phyloP scores from a whole-genome alignment of 2,329 filamentous ascomycete genomes.

The Penicillium expansum region DNA sequence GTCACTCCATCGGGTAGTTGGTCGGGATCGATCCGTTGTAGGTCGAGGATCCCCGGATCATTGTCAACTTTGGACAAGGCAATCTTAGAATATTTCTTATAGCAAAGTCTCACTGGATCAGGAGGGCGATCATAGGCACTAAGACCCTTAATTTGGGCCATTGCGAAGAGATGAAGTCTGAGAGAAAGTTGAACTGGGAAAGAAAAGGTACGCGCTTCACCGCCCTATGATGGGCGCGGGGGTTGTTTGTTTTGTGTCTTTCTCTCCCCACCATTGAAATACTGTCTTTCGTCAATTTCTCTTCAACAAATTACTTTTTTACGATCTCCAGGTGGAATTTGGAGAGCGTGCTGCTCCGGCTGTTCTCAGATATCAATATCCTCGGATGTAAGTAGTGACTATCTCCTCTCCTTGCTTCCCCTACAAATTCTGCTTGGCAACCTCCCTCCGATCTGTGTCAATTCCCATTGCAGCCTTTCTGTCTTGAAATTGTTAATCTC shows the following conservation, averaged over 20 bases:
- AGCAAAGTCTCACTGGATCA: constrained; percentile 64
- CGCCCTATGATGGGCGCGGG: constrained; percentile 30
- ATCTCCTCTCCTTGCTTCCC: constrained; percentile 18
- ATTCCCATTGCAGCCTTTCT: neutral
- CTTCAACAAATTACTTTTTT: constrained; percentile 9
- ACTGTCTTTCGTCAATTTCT: constrained; percentile 8
- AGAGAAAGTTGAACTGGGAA: neutral
- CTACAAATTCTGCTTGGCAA: constrained; percentile 6
- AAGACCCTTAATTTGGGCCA: constrained; percentile 46
- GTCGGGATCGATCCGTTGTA: constrained; percentile 41
- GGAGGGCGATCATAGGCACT: constrained; percentile 79
- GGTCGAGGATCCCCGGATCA: constrained; percentile 59
- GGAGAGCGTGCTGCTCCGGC: constrained; percentile 7
- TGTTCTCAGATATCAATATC: constrained; percentile 1
- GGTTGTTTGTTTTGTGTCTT: constrained; percentile 37
- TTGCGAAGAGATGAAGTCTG: constrained; percentile 10
- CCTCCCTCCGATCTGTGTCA: constrained; percentile 11
- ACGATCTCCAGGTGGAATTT: constrained; percentile 7
- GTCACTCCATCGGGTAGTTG: constrained; percentile 27
- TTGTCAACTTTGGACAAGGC: constrained; percentile 52
- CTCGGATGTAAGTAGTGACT: neutral
- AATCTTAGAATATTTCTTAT: constrained; percentile 70
- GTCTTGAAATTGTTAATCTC: constrained; percentile 6
- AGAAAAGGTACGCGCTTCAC: constrained; percentile 25
- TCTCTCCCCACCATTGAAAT: constrained; percentile 27